Percentiles rank a stretch among this genome's conserved stretches.
Conservation (phyloP, 495 filamentous ascomycete species). For the Poronia punctata region DNA sequence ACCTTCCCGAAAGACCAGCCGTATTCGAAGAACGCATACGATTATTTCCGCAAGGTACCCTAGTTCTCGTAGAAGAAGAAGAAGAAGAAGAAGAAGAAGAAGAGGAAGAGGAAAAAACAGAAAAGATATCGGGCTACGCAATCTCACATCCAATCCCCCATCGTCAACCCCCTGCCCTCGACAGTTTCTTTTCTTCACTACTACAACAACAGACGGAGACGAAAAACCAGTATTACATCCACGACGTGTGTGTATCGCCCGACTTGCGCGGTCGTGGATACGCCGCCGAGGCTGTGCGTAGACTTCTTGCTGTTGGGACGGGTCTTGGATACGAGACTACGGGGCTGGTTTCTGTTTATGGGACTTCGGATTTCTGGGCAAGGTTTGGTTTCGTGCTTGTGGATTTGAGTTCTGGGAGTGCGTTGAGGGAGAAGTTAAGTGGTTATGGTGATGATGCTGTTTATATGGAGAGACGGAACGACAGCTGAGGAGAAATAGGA, state of each 20-base stretch:
- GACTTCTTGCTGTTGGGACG: slow-evolving; percentile 11
- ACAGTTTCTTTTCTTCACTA: slow-evolving; percentile 19
- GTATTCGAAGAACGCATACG: slow-evolving; percentile 25
- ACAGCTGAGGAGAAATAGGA: too few relatives aligned
- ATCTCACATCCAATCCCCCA: slow-evolving; percentile 31
- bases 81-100: background rate
- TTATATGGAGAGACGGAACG: slow-evolving; percentile 15
- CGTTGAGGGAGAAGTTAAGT: slow-evolving; percentile 19
- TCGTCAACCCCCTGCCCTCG: slow-evolving; percentile 24
- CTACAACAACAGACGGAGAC: slow-evolving; percentile 17
- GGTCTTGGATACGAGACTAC: slow-evolving; percentile 20
- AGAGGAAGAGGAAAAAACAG: too few relatives aligned
- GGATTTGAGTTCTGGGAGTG: slow-evolving; percentile 8
- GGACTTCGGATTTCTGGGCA: slow-evolving; percentile 25
- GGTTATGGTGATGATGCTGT: slow-evolving; percentile 24
- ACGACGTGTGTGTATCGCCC: slow-evolving; percentile 29
- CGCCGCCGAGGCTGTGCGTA: slow-evolving; percentile 15
- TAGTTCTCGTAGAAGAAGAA: slow-evolving; percentile 17
- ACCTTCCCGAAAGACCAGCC: slow-evolving; percentile 21
- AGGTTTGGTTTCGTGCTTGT: slow-evolving; percentile 24
- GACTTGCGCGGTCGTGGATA: slow-evolving; percentile 18
- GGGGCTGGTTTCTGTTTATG: slow-evolving; percentile 30
- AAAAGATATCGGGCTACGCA: slow-evolving; percentile 26
- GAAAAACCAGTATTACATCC: slow-evolving; percentile 28
- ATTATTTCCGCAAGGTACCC: slow-evolving; percentile 27